Evolutionary conservation across 345 rosid genomes (phyloP).

Genomic region (Arabis hirsuta): DNA sequence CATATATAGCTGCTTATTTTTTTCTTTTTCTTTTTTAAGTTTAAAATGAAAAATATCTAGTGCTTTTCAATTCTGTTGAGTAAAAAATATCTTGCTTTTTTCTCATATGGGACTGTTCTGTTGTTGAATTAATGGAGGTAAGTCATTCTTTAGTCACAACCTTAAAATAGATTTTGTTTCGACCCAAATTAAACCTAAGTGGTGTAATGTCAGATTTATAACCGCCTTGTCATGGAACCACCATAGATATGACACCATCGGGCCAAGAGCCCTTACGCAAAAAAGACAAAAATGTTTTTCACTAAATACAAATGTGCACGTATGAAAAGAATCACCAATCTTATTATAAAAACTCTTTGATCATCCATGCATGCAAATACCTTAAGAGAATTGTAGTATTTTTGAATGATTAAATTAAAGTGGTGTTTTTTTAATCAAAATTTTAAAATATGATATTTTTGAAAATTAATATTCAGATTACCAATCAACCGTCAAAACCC

Average conservation of each 20-base stretch:
- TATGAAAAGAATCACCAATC: not conserved
- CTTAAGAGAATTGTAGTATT: too few relatives aligned
- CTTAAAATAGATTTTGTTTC: slow-evolving; percentile 7
- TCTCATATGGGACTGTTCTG: not conserved
- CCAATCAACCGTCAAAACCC: not conserved
- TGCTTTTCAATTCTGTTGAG: too few relatives aligned
- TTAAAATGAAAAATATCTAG: too few relatives aligned
- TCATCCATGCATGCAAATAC: too few relatives aligned
- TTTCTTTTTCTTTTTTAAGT: too few relatives aligned
- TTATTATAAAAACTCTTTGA: not conserved
- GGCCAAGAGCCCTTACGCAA: not conserved
- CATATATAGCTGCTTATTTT: too few relatives aligned
- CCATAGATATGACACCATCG: slow-evolving; percentile 4
- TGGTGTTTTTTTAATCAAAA: too few relatives aligned
- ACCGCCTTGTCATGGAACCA: slow-evolving; percentile 11
- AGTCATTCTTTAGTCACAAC: slow-evolving; percentile 16
- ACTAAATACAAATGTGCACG: not conserved
- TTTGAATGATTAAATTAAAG: too few relatives aligned
- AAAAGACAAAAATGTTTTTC: too few relatives aligned
- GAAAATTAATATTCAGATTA: too few relatives aligned
- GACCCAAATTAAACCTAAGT: not conserved
- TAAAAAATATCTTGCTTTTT: not conserved
- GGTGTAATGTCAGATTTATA: not conserved
- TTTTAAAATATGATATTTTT: too few relatives aligned
- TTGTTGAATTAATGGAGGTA: not conserved